Base-by-base conservation (phyloP, 768 basidiomycete genomes). In the Suillus tomentosus region DNA sequence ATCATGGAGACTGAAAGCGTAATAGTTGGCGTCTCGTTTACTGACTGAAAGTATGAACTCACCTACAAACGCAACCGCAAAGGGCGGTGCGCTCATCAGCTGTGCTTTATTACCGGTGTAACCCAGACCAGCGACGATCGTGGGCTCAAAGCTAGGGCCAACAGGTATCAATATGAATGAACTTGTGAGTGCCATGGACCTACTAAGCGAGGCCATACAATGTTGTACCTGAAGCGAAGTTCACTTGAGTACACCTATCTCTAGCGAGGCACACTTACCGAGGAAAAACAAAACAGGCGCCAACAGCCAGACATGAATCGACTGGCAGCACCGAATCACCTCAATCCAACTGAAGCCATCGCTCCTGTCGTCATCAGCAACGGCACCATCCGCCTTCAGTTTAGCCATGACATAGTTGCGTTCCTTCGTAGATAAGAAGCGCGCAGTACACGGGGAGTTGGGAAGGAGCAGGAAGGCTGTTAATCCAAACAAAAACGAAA, bases 41-140 rank as follows among this genome's bases (percentile, higher is more conserved):
- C 15, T 14, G 10, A n/a, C 5, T 31, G 31, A 51, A 36, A 24
- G 19, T 40, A 24, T 45, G 47, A 37, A 70, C 84, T 66, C 40
- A 84, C 85, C 71, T 22, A 79, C 71, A 69, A 86, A 87, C 19
- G 83, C 84, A 5, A 68, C 66, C 2, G 81, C 83, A 51, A 82
- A 87, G 3, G 86, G 86, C 15, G 79, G 80, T 2, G 89, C 88
- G 15, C 83, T 87, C 80, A 87, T 84, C 2, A 90, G 78, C 69
- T 90, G 87, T 13, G 85, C 84, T 27, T 77, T 72, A 39, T 83
- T 78, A 0, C 82, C 79, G 2, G 79, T 80, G 71, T 82, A 88
- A 22, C 88, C 88, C 3, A 90, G 80, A 19, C 79, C 78, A 37
- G 84, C 78, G 7, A 93, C 84, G 73, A 94, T 90, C 4, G 88